Percentiles rank a stretch among this genome's conserved stretches.
These are phyloP conservation scores for Histomonas meleagridis DNA, from an alignment of 208 protist species.

Conservation along the genomic window DNA sequence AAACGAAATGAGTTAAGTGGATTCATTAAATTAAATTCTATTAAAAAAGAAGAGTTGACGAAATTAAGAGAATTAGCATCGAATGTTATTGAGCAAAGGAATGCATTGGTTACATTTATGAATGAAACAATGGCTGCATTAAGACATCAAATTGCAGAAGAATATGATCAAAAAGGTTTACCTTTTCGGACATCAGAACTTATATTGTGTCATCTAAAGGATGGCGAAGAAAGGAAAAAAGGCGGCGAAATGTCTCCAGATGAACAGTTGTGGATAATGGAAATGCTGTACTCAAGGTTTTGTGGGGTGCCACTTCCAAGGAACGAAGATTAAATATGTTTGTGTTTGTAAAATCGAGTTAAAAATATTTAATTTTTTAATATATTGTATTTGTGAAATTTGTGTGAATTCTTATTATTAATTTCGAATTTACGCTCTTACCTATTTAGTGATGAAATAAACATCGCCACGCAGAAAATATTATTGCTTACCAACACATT, in stretches of 20 bases:
- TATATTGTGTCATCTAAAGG: neutral
- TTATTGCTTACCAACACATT: too few species aligned
- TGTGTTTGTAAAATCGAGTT: too few species aligned
- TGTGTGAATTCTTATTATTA: too few species aligned
- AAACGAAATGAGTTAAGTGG: neutral
- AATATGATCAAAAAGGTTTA: neutral
- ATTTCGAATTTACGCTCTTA: too few species aligned
- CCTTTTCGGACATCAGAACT: neutral
- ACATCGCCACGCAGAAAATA: too few species aligned
- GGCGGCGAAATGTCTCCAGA: neutral
- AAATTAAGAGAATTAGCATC: neutral
- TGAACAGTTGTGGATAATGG: neutral
- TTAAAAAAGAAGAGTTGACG: neutral
- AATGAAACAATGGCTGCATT: slow-evolving; percentile 1
- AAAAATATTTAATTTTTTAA: too few species aligned
- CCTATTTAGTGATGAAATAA: too few species aligned
- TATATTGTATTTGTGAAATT: too few species aligned
- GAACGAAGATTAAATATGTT: too few species aligned
- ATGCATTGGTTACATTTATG: slow-evolving; percentile 14
- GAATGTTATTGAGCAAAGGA: slow-evolving; percentile 19
- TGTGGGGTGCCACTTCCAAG: neutral
- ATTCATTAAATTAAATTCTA: neutral
- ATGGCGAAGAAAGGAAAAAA: neutral
- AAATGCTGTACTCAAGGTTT: slow-evolving; percentile 32
- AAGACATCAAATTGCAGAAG: neutral